Evolutionary conservation across 331 rosid genomes (phyloP).

Genomic region (Pyracantha coccinea): DNA sequence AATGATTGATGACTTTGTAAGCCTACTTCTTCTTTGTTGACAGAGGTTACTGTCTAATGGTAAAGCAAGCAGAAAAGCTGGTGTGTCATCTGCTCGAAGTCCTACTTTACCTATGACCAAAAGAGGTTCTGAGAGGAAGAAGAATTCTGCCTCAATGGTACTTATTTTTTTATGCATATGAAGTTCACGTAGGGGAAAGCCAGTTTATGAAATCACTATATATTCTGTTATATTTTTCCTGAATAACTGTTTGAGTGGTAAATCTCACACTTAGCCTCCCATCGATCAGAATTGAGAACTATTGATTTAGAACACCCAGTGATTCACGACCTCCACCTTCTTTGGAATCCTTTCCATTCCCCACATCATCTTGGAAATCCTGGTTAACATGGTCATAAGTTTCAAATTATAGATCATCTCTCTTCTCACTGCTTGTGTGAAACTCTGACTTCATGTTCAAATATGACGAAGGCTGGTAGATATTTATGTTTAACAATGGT

Average conservation of each 20-base stretch:
- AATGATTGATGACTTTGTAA: background rate
- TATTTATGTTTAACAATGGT: background rate
- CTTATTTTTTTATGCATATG: background rate
- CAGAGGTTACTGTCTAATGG: constrained; percentile 52
- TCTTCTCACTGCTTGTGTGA: background rate
- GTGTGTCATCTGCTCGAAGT: constrained; percentile 33
- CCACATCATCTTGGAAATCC: background rate
- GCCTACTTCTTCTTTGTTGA: constrained; percentile 7
- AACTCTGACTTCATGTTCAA: background rate
- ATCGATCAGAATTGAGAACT: background rate
- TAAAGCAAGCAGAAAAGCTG: constrained; percentile 43
- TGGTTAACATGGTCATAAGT: background rate
- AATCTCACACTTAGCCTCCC: background rate
- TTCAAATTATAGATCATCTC: background rate
- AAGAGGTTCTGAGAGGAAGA: constrained; percentile 53
- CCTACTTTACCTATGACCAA: constrained; percentile 35
- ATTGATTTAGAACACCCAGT: background rate
- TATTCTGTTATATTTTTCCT: background rate
- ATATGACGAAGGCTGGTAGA: background rate
- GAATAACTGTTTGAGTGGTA: background rate
- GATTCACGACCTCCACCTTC: background rate
- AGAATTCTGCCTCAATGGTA: constrained; percentile 58
- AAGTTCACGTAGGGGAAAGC: background rate
- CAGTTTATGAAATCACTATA: background rate
- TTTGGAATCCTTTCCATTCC: background rate